phyloP scores from a whole-genome alignment of 371 early-diverging fungal genomes.

The Parasitella parasitica region DNA sequence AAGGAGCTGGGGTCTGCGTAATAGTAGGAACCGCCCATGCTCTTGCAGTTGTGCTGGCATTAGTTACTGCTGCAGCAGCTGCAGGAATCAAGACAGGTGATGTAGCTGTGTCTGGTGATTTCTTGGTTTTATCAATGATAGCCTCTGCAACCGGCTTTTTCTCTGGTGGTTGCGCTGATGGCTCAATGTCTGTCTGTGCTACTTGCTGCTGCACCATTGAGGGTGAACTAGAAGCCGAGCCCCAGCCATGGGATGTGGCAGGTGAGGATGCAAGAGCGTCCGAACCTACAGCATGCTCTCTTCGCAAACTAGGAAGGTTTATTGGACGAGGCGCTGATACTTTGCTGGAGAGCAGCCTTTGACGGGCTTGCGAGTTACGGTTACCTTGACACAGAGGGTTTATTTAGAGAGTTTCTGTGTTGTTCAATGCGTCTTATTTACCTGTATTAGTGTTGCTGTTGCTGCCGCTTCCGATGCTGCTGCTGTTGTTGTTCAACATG shows the following conservation, averaged over 20 bases:
- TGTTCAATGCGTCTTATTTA: too few species aligned
- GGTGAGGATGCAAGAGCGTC: conserved; percentile 16
- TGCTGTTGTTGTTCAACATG: not conserved
- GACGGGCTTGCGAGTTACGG: conserved; percentile 30
- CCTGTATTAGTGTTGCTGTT: not conserved
- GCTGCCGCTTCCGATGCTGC: not conserved
- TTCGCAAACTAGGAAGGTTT: conserved; percentile 46
- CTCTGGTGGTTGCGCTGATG: not conserved
- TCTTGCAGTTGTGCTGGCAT: conserved; percentile 13
- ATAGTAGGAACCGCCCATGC: conserved; percentile 25
- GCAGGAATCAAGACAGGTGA: not conserved
- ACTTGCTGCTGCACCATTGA: conserved; percentile 1
- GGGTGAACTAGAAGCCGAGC: conserved; percentile 26
- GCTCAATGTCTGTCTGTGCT: not conserved
- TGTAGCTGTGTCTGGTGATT: not conserved
- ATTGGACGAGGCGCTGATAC: conserved; percentile 52
- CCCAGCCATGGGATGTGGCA: conserved; percentile 33
- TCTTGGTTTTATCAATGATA: not conserved
- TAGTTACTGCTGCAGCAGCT: not conserved
- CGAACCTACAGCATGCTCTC: conserved; percentile 37
- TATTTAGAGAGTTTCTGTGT: not conserved
- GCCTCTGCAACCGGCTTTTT: not conserved
- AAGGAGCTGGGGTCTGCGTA: not conserved
- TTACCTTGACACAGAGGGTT: conserved; percentile 11
- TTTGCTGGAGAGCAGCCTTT: conserved; percentile 37